A percentile compares a stretch with the other conserved stretches of the same genome.
These are phyloP conservation scores for Glycine soja DNA, from an alignment of 306 rosid genomes.

Conservation along the genomic window DNA sequence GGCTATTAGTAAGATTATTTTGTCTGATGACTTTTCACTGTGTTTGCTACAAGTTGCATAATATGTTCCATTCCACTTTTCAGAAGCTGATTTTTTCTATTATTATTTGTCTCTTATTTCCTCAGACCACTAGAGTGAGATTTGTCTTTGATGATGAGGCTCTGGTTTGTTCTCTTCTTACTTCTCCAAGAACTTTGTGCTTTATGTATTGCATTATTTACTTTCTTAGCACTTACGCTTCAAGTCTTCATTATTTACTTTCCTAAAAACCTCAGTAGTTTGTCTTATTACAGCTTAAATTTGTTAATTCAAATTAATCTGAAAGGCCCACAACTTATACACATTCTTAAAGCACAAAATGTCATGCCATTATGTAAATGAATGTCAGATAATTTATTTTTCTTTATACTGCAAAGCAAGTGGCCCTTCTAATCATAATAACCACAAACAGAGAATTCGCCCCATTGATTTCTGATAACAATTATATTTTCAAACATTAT, in stretches of 20 bases:
- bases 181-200: conserved; percentile 35
- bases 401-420: too few relatives aligned
- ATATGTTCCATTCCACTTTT: conserved; percentile 26
- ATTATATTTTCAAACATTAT: too few relatives aligned
- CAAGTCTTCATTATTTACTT: neutral
- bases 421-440: too few relatives aligned
- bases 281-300: too few relatives aligned
- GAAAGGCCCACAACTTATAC: too few relatives aligned
- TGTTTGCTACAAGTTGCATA: conserved; percentile 7
- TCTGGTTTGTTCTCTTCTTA: conserved; percentile 72
- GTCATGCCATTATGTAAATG: too few relatives aligned
- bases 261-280: neutral
- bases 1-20: neutral
- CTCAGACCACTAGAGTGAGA: conserved; percentile 87
- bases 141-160: conserved; percentile 86
- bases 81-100: conserved; percentile 36
- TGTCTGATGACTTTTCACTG: conserved; percentile 6
- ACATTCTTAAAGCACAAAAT: too few relatives aligned
- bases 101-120: conserved; percentile 42
- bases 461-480: too few relatives aligned
- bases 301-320: too few relatives aligned
- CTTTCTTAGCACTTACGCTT: neutral
- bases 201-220: conserved; percentile 22
- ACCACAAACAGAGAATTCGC: too few relatives aligned
- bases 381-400: too few relatives aligned